Evolutionary conservation across 345 rosid species (phyloP), one percentile per base, ranked within the genome.

Genomic region (Cardamine occulta): DNA sequence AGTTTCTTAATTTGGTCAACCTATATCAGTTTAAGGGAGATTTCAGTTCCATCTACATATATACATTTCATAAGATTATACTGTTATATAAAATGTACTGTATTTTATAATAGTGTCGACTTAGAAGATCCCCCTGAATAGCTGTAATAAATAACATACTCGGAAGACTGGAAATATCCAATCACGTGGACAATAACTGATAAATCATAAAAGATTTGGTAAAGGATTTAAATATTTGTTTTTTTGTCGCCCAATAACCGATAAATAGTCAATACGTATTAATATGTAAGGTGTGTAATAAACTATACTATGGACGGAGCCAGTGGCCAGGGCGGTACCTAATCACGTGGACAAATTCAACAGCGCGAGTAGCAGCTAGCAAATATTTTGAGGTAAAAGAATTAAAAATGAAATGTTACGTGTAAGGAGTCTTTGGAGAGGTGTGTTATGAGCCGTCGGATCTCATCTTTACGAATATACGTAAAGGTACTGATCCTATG

Each of bases 401-500:
- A 17, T 58, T 47, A 2, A 5, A 47, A 10, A 17, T 29, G 13
- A 1, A 15, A 3, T 9, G 11, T 55, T 70, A 77, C 80, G 24
- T 63, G 75, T 70, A 37, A 56, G 18, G 82, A 79, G 49, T 39
- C 44, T 17, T 10, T 39, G 7, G 75, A 55, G 39, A 79, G 72
- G 5, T 12, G 53, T 32, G 37, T 13, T 35, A 83, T 44, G 17
- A 85, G 74, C 53, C 73, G 79, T 34, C 34, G 64, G 70, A 84
- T 73, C 77, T 86, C 90, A 11, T 88, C 83, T 49, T 68, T 58
- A 40, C 88, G 72, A 32, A 79, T 63, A 24, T 66, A 24, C 9
- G 19, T 3, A 24, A 82, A 81, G 10, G 0, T 24, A 42, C 64
- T 79, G 5, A 85, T 80, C 26, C 85, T 80, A 45, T 53, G 67